Percentiles rank a stretch among this genome's conserved stretches.
phyloP scores from a whole-genome alignment of 768 basidiomycete species.

The Mycena pura region DNA sequence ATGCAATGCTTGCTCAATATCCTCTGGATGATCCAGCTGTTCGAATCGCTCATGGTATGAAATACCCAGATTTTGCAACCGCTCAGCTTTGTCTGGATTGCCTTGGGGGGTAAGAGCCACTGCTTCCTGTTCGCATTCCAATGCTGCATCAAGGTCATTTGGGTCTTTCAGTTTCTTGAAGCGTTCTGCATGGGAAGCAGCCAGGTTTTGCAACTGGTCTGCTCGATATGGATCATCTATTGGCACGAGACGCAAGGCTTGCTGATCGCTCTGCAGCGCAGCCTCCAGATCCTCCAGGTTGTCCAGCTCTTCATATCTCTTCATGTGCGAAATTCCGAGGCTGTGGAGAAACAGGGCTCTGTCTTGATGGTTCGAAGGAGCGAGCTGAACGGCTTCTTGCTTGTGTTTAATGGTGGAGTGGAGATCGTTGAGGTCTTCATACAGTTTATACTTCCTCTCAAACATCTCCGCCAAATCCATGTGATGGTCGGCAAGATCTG shows the following conservation, averaged over 20 bases:
- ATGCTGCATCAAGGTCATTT: not conserved
- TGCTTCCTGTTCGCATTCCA: not conserved
- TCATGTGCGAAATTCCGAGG: not conserved
- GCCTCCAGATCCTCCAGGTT: not conserved
- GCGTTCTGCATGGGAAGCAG: slow-evolving; percentile 1
- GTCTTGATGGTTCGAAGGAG: not conserved
- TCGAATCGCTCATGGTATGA: slow-evolving; percentile 1
- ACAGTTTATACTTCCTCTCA: not conserved
- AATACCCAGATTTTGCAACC: slow-evolving; percentile 1
- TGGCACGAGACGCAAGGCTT: not conserved
- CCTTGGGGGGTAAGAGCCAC: not conserved
- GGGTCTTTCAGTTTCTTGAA: not conserved
- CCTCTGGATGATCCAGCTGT: not conserved
- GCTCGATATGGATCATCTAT: not conserved
- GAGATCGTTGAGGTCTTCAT: not conserved
- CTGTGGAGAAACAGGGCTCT: not conserved
- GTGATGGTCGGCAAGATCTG: not conserved
- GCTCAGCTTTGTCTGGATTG: not conserved
- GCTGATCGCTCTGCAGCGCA: not conserved
- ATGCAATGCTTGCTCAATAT: slow-evolving; percentile 3
- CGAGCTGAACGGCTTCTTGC: not conserved
- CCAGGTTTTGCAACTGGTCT: not conserved
- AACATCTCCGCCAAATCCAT: slow-evolving; percentile 1
- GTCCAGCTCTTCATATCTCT: not conserved
- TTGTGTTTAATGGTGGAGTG: not conserved